Percentiles rank a stretch among this genome's conserved stretches.
Evolutionary conservation across 106 monocot genomes (phyloP).

Genomic region (Amphibolis antarctica): DNA sequence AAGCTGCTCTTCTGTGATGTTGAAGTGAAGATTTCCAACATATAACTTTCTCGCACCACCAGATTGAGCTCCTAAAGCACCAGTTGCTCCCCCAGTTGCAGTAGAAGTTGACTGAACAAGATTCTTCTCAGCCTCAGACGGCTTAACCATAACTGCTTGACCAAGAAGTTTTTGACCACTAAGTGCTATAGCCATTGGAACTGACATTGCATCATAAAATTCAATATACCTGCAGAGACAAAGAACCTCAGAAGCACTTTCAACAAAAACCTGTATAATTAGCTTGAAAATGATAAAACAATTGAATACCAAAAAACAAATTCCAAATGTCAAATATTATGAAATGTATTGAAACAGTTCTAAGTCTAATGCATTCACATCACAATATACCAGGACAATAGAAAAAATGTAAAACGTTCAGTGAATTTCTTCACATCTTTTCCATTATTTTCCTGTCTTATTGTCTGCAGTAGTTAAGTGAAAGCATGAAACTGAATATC

Average conservation of each 20-base stretch:
- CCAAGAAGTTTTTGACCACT: conserved; percentile 75
- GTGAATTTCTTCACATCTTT: no score
- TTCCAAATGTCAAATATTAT: no score
- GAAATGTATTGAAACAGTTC: no score
- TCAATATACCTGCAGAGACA: conserved; percentile 73
- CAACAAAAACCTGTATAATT: neutral
- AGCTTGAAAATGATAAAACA: no score
- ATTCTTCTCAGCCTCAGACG: conserved; percentile 96
- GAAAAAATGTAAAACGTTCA: no score
- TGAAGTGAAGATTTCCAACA: conserved; percentile 86
- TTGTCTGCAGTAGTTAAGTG: no score
- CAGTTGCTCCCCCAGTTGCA: conserved; percentile 28
- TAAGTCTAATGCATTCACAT: no score
- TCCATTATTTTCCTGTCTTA: no score
- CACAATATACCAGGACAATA: no score
- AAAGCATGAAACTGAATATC: no score
- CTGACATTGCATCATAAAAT: conserved; percentile 94
- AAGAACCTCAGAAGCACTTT: neutral
- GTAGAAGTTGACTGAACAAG: conserved; percentile 61
- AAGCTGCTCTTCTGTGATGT: conserved; percentile 84
- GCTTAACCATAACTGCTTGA: conserved; percentile 91
- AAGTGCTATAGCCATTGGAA: conserved; percentile 96
- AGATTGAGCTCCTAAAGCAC: conserved; percentile 40
- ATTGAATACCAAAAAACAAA: no score
- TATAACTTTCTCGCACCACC: conserved; percentile 77